These are phyloP conservation scores for Carex myosuroides DNA, from an alignment of 176 grass and related monocot genomes.

Conservation along the genomic window DNA sequence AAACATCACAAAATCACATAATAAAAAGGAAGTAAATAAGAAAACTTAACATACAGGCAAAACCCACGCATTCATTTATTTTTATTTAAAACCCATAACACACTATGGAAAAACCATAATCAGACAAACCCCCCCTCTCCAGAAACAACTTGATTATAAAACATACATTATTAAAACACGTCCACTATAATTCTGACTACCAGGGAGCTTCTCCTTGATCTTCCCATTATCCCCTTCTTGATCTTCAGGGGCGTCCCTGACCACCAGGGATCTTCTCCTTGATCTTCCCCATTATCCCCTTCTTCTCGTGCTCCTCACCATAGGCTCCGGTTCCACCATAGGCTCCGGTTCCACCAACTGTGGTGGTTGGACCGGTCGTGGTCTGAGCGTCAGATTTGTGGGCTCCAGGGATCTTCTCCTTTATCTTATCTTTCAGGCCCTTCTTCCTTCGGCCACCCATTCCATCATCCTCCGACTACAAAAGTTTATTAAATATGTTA, in stretches of 20 bases:
- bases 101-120: no score
- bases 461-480: slow-evolving; percentile 68
- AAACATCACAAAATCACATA: no score
- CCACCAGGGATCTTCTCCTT: slow-evolving; percentile 70
- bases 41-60: no score
- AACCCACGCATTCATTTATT: no score
- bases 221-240: slow-evolving; percentile 77
- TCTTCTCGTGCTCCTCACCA: slow-evolving; percentile 50
- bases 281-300: slow-evolving; percentile 76
- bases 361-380: not conserved
- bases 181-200: slow-evolving; percentile 20
- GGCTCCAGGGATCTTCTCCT: slow-evolving; percentile 59
- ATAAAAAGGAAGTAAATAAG: no score
- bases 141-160: no score
- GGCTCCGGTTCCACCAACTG: not conserved
- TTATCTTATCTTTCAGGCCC: slow-evolving; percentile 71
- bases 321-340: slow-evolving; percentile 11
- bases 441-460: slow-evolving; percentile 58
- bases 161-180: no score
- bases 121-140: no score
- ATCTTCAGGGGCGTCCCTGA: no score
- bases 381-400: slow-evolving; percentile 12
- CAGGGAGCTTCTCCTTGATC: slow-evolving; percentile 82
- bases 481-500: not conserved
- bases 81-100: no score